Evolutionary conservation across 2,329 filamentous ascomycete genomes (phyloP).

Genomic region (Xylaria hypoxylon): DNA sequence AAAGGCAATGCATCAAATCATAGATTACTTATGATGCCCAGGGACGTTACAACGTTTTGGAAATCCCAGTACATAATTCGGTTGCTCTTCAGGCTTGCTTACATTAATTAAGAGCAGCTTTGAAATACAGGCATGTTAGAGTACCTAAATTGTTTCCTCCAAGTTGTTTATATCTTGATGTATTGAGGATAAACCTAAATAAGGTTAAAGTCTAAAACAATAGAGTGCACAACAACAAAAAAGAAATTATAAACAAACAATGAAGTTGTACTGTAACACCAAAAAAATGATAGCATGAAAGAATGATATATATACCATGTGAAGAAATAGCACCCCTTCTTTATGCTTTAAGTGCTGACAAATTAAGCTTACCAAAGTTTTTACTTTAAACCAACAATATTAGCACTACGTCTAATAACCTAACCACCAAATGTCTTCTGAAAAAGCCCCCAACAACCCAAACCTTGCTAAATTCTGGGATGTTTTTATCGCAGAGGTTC

Average conservation of each 20-base stretch:
- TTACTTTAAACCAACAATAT: background rate
- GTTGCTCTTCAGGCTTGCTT: too few species aligned
- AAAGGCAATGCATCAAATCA: too few species aligned
- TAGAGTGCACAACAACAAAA: background rate
- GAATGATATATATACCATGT: background rate
- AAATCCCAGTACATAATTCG: too few species aligned
- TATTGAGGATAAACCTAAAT: too few species aligned
- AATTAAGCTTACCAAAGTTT: background rate
- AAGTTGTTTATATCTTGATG: too few species aligned
- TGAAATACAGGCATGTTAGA: too few species aligned
- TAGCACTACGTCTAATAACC: background rate
- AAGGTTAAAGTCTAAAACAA: too few species aligned
- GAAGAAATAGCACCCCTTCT: background rate
- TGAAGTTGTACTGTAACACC: background rate
- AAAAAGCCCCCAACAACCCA: background rate
- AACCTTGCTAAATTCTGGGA: conserved; percentile 18
- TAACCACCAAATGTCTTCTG: conserved; percentile 1
- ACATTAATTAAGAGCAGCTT: too few species aligned
- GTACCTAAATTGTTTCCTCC: too few species aligned
- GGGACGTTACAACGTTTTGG: too few species aligned
- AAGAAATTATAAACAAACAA: background rate
- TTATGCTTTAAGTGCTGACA: too few species aligned
- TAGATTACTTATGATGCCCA: too few species aligned
- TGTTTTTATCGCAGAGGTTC: conserved; percentile 12
- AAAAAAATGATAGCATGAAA: background rate